Base-by-base conservation (phyloP, 352 stramenopile genomes). In the Globisporangium recalcitrans region DNA sequence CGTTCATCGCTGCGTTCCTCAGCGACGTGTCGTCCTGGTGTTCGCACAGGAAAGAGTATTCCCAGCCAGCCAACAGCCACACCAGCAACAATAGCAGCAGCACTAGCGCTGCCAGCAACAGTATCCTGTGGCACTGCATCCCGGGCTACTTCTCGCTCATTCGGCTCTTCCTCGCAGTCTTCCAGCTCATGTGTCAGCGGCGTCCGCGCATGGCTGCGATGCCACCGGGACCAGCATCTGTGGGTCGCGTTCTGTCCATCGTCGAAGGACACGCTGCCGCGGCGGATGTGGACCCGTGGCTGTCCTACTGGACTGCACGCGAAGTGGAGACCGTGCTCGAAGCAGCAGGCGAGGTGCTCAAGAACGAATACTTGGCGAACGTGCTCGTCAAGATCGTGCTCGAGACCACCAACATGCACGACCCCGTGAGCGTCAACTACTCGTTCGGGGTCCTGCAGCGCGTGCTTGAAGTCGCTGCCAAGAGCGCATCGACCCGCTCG, bases 401-500 rank as follows among this genome's bases (percentile, higher is more conserved):
- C 26, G 83, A 95, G 69, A 73, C 82, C 49, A 95, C 83, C 22
- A 95, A 95, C 51, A 89, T 95, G 47, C 71, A 88, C 34, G 85
- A 95, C 58, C 81, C 82, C 11, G 69, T 75, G 21, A 95, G 79
- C 48, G 85, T 91, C 26, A 91, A 95, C 60, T 95, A 95, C 68
- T 88, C 81, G 40, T 84, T 95, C 56, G 80, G 80, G 10, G 82
- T 91, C 14, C 70, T 95, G 19, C 83, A 95, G 63, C 80, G 77
- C 7, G 69, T 92, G n/a, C 60, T 95, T 5, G 79, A 90, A 59
- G 65, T 82, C 14, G 79, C 75, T 2, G 80, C 79, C 14, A 71
- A 74, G 56, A 58, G 58, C 44, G 42, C 56, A 9, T 62, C 56
- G 9, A 32, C 19, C 8, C 21, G 29, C 29, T 52, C 54, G 38